Conservation (phyloP, 108 stramenopile species). For the Nannochloropsis oceanica region DNA sequence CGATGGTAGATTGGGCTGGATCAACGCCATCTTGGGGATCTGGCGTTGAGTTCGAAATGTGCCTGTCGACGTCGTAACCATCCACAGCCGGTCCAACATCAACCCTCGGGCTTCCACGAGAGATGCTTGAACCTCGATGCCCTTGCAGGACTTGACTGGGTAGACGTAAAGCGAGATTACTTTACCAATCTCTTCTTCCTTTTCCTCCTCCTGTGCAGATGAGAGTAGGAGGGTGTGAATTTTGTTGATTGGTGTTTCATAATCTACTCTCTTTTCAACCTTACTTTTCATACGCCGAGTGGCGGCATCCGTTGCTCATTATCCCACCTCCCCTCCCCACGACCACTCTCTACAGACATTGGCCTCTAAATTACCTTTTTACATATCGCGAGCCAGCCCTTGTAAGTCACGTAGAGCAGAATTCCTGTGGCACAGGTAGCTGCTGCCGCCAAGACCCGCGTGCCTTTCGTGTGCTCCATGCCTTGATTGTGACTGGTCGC, state of each 20-base stretch:
- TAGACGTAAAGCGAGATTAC: slow-evolving; percentile 33
- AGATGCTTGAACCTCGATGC: slow-evolving; percentile 18
- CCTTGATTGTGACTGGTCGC: too few relatives aligned
- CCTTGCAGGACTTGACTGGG: slow-evolving; percentile 43
- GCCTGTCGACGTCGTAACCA: slow-evolving; percentile 37
- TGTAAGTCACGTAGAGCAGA: neutral
- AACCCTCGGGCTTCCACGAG: slow-evolving; percentile 23
- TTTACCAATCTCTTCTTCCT: neutral
- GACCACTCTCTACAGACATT: neutral
- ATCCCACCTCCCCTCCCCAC: too few relatives aligned
- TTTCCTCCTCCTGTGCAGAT: neutral
- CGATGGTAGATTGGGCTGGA: slow-evolving; percentile 18
- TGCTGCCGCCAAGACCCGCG: neutral
- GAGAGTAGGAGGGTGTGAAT: too few relatives aligned
- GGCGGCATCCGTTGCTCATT: too few relatives aligned
- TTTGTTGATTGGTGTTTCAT: too few relatives aligned
- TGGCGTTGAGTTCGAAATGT: slow-evolving; percentile 36
- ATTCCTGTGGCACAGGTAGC: neutral
- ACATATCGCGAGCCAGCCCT: neutral
- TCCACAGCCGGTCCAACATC: slow-evolving; percentile 34
- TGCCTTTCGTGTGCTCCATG: neutral
- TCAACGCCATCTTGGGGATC: slow-evolving; percentile 34
- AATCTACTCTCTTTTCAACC: too few relatives aligned
- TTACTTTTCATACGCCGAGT: too few relatives aligned
- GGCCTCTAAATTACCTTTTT: neutral